Base-by-base conservation (phyloP, 495 filamentous ascomycete species). In the Cairneyella variabilis region DNA sequence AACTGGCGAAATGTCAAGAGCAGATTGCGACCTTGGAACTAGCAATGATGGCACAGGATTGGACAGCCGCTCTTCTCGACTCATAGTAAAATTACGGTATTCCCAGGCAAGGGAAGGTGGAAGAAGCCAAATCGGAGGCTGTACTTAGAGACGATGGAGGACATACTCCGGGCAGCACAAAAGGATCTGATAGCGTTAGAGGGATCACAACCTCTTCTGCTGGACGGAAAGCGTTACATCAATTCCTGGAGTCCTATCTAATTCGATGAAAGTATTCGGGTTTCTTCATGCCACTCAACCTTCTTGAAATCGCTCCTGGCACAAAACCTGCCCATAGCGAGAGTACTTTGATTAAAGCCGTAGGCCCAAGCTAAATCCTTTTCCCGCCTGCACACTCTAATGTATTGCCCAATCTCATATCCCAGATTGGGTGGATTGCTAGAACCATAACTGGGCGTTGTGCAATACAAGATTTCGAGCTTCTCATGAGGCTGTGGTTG, bases 361-460 rank as follows among this genome's bases (percentile, higher is more conserved):
- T 45, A 45, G 42, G 42, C 42, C 42, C 42, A 45, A 45, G 16
- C 6, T 8, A 25, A 4, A 45, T 45, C 42, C 20, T 45, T 45
- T 45, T 26, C 42, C 42, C 42, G 27, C 25, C 14, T 45, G 42
- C 42, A 45, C 42, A 45, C 10, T 26, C 42, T 45, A 45, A 45
- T 22, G 42, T 45, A 26, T 26, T 45, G 42, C 27, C 42, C 25
- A 27, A 10, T 45, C 42, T 16, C 27, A 45, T 45, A 45, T 22
- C 3, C 20, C 16, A 45, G 11, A 40, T 16, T 25, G 42, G 25
- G 23, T 28, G 42, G 21, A 26, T n/a, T 45, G 42, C 3, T 45
- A 45, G 18, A n/a, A n/a, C n/a, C 9, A 45, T 16, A 25, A 25
- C 3, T 2, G 21, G 42, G 6, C 23, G 10, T 7, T 45, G 21